Percentiles rank a stretch among this genome's conserved stretches.
These are phyloP conservation scores for Eimeria nieschulzi DNA, from an alignment of 169 alveolate species.

Conservation along the genomic window DNA sequence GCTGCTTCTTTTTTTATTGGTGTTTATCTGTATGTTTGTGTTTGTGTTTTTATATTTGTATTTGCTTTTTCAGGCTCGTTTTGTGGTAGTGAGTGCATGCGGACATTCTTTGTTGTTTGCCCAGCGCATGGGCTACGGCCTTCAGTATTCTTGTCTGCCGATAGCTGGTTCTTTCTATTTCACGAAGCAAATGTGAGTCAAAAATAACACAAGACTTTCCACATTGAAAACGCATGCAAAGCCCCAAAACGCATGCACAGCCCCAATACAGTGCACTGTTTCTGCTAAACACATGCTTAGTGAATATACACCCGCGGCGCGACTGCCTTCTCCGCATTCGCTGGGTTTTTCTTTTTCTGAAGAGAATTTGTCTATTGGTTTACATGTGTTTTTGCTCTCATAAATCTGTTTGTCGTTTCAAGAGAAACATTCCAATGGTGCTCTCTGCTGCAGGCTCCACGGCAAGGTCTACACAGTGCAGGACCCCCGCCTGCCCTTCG, in stretches of 20 bases:
- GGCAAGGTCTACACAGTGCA: constrained; percentile 90
- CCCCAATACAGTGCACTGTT: background rate
- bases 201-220: too few relatives aligned
- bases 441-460: constrained; percentile 65
- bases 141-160: constrained; percentile 87
- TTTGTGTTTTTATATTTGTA: background rate
- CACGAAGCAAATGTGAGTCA: constrained; percentile 77
- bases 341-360: background rate
- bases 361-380: too few relatives aligned
- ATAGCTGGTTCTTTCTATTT: constrained; percentile 90
- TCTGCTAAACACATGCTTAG: background rate
- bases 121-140: constrained; percentile 87
- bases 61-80: constrained; percentile 78
- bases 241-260: too few relatives aligned
- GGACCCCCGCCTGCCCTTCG: constrained; percentile 88
- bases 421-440: background rate
- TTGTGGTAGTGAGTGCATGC: constrained; percentile 89
- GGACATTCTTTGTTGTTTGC: constrained; percentile 89
- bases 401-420: background rate
- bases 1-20: background rate
- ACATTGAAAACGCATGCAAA: too few relatives aligned
- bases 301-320: too few relatives aligned
- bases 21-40: background rate
- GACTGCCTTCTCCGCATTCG: background rate
- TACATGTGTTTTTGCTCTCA: background rate